phyloP scores from a whole-genome alignment of 768 basidiomycete genomes.

The Phanerochaete sordida region DNA sequence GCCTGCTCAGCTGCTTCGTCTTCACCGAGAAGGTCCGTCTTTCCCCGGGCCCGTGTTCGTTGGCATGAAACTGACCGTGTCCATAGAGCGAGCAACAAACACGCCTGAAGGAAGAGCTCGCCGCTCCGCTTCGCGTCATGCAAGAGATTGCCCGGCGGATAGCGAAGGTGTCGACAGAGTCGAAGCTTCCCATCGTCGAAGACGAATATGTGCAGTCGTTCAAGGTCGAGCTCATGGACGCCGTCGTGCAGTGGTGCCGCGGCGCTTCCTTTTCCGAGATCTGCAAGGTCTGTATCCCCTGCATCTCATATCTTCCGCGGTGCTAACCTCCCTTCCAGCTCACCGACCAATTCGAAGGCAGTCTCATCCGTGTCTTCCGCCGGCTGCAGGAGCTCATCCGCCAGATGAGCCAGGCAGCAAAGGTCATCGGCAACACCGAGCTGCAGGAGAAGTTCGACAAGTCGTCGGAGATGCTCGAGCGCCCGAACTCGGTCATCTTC shows the following conservation, averaged over 20 bases:
- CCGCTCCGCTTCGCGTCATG: slow-evolving; percentile 88
- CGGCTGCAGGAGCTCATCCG: slow-evolving; percentile 90
- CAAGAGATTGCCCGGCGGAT: slow-evolving; percentile 94
- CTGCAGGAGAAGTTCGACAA: slow-evolving; percentile 93
- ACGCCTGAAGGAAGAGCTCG: slow-evolving; percentile 90
- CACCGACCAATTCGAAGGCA: slow-evolving; percentile 96
- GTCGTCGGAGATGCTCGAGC: slow-evolving; percentile 87
- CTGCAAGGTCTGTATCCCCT: slow-evolving; percentile 66
- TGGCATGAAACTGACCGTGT: background rate
- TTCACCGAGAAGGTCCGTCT: slow-evolving; percentile 86
- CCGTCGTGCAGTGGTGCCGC: slow-evolving; percentile 96
- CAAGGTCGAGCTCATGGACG: slow-evolving; percentile 99
- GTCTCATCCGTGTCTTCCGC: slow-evolving; percentile 93
- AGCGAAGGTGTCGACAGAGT: slow-evolving; percentile 95
- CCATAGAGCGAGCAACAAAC: slow-evolving; percentile 78
- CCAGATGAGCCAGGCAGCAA: slow-evolving; percentile 94
- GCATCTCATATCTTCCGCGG: background rate
- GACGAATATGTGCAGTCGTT: slow-evolving; percentile 95
- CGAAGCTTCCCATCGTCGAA: slow-evolving; percentile 83
- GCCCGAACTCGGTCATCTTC: slow-evolving; percentile 92
- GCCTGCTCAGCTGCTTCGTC: slow-evolving; percentile 95
- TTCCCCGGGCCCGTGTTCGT: background rate
- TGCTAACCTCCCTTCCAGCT: slow-evolving; percentile 46
- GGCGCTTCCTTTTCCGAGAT: slow-evolving; percentile 95
- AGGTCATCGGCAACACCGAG: slow-evolving; percentile 94